These are phyloP conservation scores for Allium fistulosum DNA, from an alignment of 106 monocot species.

Conservation along the genomic window DNA sequence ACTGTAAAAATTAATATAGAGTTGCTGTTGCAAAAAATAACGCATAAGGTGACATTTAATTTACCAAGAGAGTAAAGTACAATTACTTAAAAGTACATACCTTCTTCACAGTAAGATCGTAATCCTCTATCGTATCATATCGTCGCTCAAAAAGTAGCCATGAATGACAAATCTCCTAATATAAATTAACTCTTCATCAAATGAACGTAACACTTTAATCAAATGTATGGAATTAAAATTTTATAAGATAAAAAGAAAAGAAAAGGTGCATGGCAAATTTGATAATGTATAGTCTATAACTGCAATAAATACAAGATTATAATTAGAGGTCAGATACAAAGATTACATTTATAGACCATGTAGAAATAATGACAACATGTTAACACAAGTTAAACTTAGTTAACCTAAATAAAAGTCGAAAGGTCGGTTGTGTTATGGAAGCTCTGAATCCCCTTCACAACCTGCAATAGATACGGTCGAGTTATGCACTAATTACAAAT, in stretches of 20 bases:
- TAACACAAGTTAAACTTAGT: neutral
- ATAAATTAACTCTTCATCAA: conserved; percentile 9
- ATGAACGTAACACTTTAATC: neutral
- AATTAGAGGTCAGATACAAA: neutral
- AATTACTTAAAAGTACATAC: conserved; percentile 22
- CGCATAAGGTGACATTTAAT: too few species aligned
- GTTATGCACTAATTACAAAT: too few species aligned
- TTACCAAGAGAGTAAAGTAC: neutral
- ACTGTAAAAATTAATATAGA: too few species aligned
- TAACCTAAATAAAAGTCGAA: too few species aligned
- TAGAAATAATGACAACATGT: neutral
- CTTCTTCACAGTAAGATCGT: conserved; percentile 76
- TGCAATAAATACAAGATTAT: too few species aligned
- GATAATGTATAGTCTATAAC: too few species aligned
- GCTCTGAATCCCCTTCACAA: too few species aligned
- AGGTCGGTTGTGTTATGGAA: too few species aligned
- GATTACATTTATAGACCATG: neutral
- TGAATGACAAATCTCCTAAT: conserved; percentile 77
- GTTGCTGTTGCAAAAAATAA: too few species aligned
- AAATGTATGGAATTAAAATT: neutral
- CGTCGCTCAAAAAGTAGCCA: conserved; percentile 94
- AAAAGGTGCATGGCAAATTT: neutral
- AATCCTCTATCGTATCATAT: conserved; percentile 77
- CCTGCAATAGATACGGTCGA: too few species aligned
- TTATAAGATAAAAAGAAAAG: neutral